Percentiles rank a stretch among this genome's conserved stretches.
These are phyloP conservation scores for Colletotrichum echinochloae DNA, from an alignment of 2,329 filamentous ascomycete genomes.

Conservation along the genomic window DNA sequence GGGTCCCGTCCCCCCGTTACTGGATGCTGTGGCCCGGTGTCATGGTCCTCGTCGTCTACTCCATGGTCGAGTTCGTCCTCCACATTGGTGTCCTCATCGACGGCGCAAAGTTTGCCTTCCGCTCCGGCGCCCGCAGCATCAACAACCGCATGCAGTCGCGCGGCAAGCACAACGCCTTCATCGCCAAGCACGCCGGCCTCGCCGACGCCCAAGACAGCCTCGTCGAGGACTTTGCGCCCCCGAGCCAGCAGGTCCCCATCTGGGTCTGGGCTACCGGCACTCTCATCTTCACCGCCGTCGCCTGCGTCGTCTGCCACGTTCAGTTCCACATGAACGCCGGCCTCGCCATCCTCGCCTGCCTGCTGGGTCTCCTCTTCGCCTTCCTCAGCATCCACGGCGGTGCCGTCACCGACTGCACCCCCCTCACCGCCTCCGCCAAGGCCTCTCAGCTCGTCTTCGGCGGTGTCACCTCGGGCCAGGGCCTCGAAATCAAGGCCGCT, in stretches of 20 bases:
- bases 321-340: slow-evolving; percentile 69
- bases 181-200: slow-evolving; percentile 53
- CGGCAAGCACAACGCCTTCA: slow-evolving; percentile 49
- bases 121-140: slow-evolving; percentile 46
- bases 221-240: slow-evolving; percentile 55
- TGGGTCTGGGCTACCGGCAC: slow-evolving; percentile 65
- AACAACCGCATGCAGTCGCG: slow-evolving; percentile 49
- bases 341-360: slow-evolving; percentile 65
- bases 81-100: slow-evolving; percentile 53
- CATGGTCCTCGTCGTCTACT: slow-evolving; percentile 57
- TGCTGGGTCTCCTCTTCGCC: slow-evolving; percentile 69
- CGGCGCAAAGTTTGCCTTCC: slow-evolving; percentile 51
- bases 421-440: slow-evolving; percentile 74
- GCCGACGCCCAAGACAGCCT: slow-evolving; percentile 47
- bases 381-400: slow-evolving; percentile 63
- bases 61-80: slow-evolving; percentile 55
- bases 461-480: slow-evolving; percentile 68
- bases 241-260: slow-evolving; percentile 61
- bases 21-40: slow-evolving; percentile 59
- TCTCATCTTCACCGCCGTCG: slow-evolving; percentile 60
- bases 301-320: slow-evolving; percentile 61
- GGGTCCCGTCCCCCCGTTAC: slow-evolving; percentile 53
- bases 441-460: slow-evolving; percentile 77
- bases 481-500: slow-evolving; percentile 59
- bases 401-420: slow-evolving; percentile 70